Evolutionary conservation across 2,329 filamentous ascomycete species (phyloP), one percentile per base, ranked within the genome.

Genomic region (Myriosclerotinia curreyana): DNA sequence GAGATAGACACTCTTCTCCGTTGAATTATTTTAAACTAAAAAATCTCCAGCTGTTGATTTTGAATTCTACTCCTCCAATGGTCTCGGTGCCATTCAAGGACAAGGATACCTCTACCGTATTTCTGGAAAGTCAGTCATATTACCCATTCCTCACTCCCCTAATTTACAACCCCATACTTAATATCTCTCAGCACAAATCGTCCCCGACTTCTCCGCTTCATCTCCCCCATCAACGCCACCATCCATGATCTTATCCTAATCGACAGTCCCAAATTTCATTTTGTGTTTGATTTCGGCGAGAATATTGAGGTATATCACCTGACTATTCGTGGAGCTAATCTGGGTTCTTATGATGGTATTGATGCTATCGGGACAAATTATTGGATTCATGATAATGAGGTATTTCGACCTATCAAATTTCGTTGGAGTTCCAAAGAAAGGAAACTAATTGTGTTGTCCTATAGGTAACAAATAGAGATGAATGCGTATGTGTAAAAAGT

Each of bases 61-160:
- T 59, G 82, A 84, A 69, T 67, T 84, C 63, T 83, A 82, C 72
- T 82, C 80, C 48, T 79, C 77, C 48, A 83, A 77, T 7, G 80
- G 79, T 22, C 76, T 78, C 64, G 82, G 82, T 56, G 81, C 81
- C 20, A 75, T 84, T 36, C 82, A 84, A 71, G 81, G 81, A 14
- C 77, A 78, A 55, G 82, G 82, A 25, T 84, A 82, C 70, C 72
- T 78, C 58, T 80, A 80, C 68, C 79, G 61, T 17, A 51, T 58
- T 15, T 36, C 25, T 14, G 53, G 61, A 50, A 63, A 63, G 61
- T 63, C 11, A 50, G 53, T 51, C 14, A 36, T 1, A 11, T 74
- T 74, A 36, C 14, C 12, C 15, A 49, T 14, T 55, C n/a, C 22
- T 11, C 8, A 36, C 5, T 36, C 1, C 67, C 74, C 5, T 74